Percentiles rank a stretch among this genome's conserved stretches.
phyloP scores from a whole-genome alignment of 2,329 filamentous ascomycete species.

The Exophiala bonariae region DNA sequence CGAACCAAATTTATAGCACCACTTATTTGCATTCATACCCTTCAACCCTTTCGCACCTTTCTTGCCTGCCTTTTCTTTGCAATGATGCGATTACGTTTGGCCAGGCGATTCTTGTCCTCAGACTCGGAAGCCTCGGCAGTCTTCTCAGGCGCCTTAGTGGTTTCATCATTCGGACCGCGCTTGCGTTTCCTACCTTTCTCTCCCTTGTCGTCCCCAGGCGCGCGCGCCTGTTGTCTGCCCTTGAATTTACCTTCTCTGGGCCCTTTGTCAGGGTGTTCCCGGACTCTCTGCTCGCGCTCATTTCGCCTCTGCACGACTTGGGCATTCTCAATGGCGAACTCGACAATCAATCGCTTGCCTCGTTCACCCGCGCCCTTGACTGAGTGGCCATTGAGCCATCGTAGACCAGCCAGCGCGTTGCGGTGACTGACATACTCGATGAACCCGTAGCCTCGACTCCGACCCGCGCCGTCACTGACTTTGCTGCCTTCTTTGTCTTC shows the following conservation, averaged over 20 bases:
- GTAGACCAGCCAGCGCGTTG: constrained; percentile 88
- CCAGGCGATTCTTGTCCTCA: constrained; percentile 54
- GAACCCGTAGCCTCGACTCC: constrained; percentile 93
- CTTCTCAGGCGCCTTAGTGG: constrained; percentile 25
- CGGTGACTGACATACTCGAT: constrained; percentile 94
- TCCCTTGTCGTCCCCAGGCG: constrained; percentile 39
- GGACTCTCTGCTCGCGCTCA: constrained; percentile 56
- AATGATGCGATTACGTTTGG: constrained; percentile 74
- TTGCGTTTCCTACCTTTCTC: constrained; percentile 27
- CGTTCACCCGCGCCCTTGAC: constrained; percentile 60
- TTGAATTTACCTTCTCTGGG: constrained; percentile 23
- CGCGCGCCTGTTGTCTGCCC: constrained; percentile 6
- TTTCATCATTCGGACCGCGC: constrained; percentile 35
- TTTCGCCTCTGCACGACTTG: constrained; percentile 84
- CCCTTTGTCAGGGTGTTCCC: constrained; percentile 28
- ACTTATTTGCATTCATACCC: background rate
- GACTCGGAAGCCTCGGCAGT: constrained; percentile 12
- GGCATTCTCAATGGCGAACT: constrained; percentile 97
- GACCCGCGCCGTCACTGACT: constrained; percentile 74
- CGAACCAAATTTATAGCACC: background rate
- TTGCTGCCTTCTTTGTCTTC: constrained; percentile 80
- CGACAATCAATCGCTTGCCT: constrained; percentile 87
- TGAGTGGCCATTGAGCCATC: constrained; percentile 84
- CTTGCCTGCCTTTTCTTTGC: constrained; percentile 79
- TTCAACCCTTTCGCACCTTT: constrained; percentile 56